These are phyloP conservation scores for Jamesozyma spencerorum DNA, from an alignment of 805 yeast genomes.

Conservation along the genomic window DNA sequence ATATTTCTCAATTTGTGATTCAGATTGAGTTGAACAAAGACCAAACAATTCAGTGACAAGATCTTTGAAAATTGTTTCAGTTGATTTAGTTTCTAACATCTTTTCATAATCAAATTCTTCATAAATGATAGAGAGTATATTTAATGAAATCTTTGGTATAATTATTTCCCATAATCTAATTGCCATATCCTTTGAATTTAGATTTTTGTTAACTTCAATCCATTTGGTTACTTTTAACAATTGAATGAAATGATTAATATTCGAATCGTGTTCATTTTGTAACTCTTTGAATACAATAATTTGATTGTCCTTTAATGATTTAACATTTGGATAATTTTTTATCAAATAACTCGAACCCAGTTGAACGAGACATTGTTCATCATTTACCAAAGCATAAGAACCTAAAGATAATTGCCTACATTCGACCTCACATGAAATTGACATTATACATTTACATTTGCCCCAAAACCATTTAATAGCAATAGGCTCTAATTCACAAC, in stretches of 20 bases:
- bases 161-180: slow-evolving; percentile 23
- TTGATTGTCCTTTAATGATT: slow-evolving; percentile 5
- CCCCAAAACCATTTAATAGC: slow-evolving; percentile 11
- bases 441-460: slow-evolving; percentile 19
- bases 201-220: slow-evolving; percentile 12
- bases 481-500: slow-evolving; percentile 23
- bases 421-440: slow-evolving; percentile 25
- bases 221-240: slow-evolving; percentile 15
- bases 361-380: slow-evolving; percentile 16
- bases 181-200: slow-evolving; percentile 17
- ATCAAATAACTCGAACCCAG: slow-evolving; percentile 22
- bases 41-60: slow-evolving; percentile 22
- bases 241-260: slow-evolving; percentile 6
- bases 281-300: slow-evolving; percentile 8
- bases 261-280: slow-evolving; percentile 1
- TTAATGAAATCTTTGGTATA: slow-evolving; percentile 26
- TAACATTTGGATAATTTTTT: slow-evolving; percentile 4
- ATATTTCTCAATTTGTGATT: slow-evolving; percentile 10
- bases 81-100: slow-evolving; percentile 18
- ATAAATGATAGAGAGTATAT: slow-evolving; percentile 26
- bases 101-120: slow-evolving; percentile 25
- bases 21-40: slow-evolving; percentile 22
- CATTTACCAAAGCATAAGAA: slow-evolving; percentile 26
- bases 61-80: slow-evolving; percentile 20
- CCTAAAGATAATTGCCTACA: slow-evolving; percentile 27